A percentile compares a stretch with the other conserved stretches of the same genome.
phyloP scores from a whole-genome alignment of 176 grass and related monocot genomes.

The Pontederia paniculata region DNA sequence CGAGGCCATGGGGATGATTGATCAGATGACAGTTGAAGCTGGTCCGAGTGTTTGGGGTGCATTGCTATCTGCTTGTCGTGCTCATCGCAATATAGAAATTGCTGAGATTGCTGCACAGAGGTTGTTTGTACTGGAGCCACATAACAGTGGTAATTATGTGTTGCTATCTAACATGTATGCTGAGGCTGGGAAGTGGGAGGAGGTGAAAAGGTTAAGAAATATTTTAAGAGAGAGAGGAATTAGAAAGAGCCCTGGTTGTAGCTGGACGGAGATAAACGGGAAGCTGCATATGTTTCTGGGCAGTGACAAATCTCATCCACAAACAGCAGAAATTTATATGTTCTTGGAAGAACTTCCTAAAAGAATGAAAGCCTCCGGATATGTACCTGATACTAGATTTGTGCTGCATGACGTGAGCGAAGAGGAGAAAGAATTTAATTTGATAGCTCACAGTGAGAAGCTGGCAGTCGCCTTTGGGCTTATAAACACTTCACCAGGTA shows the following conservation, averaged over 20 bases:
- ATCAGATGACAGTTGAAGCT: conserved; percentile 15
- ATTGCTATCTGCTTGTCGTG: conserved; percentile 13
- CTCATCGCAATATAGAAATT: conserved; percentile 11
- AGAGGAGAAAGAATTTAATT: conserved; percentile 13
- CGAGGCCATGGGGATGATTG: conserved; percentile 9
- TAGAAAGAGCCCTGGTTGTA: background rate
- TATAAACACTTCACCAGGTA: background rate
- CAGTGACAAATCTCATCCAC: conserved; percentile 5
- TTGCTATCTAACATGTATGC: conserved; percentile 23
- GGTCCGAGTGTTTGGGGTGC: conserved; percentile 17
- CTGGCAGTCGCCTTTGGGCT: conserved; percentile 11
- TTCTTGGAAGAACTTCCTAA: conserved; percentile 10
- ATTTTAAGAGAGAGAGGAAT: background rate
- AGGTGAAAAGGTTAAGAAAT: conserved; percentile 14
- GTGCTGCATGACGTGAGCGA: conserved; percentile 11
- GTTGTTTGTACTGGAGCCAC: conserved; percentile 17
- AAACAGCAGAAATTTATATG: conserved; percentile 3
- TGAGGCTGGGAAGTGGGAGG: conserved; percentile 18
- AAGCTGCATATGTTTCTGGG: conserved; percentile 4
- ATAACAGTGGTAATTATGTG: conserved; percentile 17
- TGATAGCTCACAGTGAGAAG: conserved; percentile 2
- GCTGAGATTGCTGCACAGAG: conserved; percentile 16
- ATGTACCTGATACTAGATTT: conserved; percentile 11
- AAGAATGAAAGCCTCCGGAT: conserved; percentile 2
- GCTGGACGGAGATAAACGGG: conserved; percentile 12